These are phyloP conservation scores for Jatropha curcas DNA, from an alignment of 345 rosid species.

Conservation along the genomic window DNA sequence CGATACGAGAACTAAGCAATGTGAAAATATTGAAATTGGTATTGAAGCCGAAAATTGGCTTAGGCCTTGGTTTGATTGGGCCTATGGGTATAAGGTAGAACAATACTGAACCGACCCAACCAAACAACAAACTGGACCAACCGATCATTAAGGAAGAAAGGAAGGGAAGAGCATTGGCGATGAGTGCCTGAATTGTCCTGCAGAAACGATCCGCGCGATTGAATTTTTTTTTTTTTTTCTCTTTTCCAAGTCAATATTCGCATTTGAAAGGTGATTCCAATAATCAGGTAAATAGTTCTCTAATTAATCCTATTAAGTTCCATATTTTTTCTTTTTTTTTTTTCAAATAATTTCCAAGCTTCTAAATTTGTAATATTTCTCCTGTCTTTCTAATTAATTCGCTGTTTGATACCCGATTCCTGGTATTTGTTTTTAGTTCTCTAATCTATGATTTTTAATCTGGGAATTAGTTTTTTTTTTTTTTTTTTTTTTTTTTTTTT, in stretches of 20 bases:
- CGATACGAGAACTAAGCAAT: no score
- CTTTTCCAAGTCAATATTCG: not conserved
- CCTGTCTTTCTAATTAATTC: not conserved
- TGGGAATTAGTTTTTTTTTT: not conserved
- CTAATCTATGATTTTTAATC: not conserved
- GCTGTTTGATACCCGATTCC: not conserved
- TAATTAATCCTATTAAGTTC: not conserved
- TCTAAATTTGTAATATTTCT: not conserved
- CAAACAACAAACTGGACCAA: not conserved
- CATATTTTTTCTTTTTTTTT: not conserved
- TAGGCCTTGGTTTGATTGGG: not conserved
- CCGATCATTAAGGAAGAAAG: not conserved
- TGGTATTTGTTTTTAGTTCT: not conserved
- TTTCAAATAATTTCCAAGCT: not conserved
- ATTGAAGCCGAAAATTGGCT: not conserved
- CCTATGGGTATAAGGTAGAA: not conserved
- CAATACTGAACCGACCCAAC: not conserved
- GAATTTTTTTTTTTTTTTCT: not conserved
- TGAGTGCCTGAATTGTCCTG: not conserved
- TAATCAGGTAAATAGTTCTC: not conserved
- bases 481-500: no score
- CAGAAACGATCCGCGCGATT: not conserved
- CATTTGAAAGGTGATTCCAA: not conserved
- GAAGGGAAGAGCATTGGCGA: not conserved
- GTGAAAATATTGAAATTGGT: no score